Percentiles rank a stretch among this genome's conserved stretches.
These are phyloP conservation scores for Capsella rubella DNA, from an alignment of 441 rosid genomes.

Conservation along the genomic window DNA sequence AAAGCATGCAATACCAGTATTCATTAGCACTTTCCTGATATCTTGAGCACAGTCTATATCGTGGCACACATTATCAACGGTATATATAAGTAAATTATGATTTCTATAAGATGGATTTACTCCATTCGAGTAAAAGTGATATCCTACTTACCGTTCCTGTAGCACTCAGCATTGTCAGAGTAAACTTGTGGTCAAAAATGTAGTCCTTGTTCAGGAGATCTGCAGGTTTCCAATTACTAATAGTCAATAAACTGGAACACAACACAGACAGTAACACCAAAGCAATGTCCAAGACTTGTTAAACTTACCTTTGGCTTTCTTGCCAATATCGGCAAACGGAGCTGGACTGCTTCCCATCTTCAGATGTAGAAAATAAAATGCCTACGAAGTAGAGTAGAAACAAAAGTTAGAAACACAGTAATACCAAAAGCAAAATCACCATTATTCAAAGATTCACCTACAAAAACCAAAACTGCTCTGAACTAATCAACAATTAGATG, in stretches of 20 bases:
- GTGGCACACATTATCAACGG: not conserved
- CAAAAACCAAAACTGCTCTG: not conserved
- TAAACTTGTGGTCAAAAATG: constrained; percentile 76
- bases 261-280: not conserved
- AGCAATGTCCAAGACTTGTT: not conserved
- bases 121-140: not conserved
- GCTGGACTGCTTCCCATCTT: constrained; percentile 77
- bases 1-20: not conserved
- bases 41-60: not conserved
- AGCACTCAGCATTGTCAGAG: constrained; percentile 60
- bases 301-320: constrained; percentile 68
- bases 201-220: constrained; percentile 80
- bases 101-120: not conserved
- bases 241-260: not conserved
- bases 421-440: constrained; percentile 17
- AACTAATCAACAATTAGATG: constrained; percentile 1
- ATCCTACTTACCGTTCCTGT: constrained; percentile 65
- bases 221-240: constrained; percentile 45
- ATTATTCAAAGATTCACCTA: not conserved
- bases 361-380: constrained; percentile 26
- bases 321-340: constrained; percentile 76
- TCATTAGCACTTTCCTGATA: not conserved
- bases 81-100: not conserved
- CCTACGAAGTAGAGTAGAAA: constrained; percentile 9
- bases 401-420: not conserved